These are phyloP conservation scores for Rhododendron williamsianum DNA, from an alignment of 148 eudicot species.

Conservation along the genomic window DNA sequence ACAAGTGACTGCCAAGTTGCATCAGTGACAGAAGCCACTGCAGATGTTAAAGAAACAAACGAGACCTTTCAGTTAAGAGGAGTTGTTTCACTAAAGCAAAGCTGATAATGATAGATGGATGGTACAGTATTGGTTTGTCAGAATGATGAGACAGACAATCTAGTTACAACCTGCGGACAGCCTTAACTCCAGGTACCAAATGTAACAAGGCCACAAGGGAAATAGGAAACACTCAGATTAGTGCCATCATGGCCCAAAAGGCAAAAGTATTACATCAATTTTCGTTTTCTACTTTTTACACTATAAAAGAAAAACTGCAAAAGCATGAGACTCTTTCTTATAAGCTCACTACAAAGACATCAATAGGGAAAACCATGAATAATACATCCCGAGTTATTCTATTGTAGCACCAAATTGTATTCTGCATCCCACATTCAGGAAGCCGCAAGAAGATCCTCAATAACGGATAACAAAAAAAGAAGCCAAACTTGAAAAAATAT, in stretches of 20 bases:
- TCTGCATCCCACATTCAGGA: neutral
- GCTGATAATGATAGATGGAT: neutral
- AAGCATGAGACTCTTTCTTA: neutral
- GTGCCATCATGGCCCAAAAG: neutral
- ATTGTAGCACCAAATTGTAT: neutral
- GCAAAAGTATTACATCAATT: neutral
- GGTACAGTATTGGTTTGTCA: neutral
- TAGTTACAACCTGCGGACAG: neutral
- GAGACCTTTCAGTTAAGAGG: neutral
- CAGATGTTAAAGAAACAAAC: constrained; percentile 21
- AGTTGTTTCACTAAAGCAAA: neutral
- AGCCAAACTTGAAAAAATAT: neutral
- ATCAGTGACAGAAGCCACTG: constrained; percentile 64
- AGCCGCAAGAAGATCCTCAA: neutral
- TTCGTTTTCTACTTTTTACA: neutral
- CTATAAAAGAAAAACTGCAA: neutral
- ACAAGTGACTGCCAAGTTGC: constrained; percentile 58
- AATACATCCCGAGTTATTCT: neutral
- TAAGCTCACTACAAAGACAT: neutral
- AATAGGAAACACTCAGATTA: neutral
- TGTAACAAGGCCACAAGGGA: neutral
- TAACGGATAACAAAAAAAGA: neutral
- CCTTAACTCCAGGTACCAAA: neutral
- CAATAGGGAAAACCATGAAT: neutral
- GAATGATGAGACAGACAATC: neutral